phyloP scores from a whole-genome alignment of 2,329 filamentous ascomycete genomes.

The Fusarium setosum region DNA sequence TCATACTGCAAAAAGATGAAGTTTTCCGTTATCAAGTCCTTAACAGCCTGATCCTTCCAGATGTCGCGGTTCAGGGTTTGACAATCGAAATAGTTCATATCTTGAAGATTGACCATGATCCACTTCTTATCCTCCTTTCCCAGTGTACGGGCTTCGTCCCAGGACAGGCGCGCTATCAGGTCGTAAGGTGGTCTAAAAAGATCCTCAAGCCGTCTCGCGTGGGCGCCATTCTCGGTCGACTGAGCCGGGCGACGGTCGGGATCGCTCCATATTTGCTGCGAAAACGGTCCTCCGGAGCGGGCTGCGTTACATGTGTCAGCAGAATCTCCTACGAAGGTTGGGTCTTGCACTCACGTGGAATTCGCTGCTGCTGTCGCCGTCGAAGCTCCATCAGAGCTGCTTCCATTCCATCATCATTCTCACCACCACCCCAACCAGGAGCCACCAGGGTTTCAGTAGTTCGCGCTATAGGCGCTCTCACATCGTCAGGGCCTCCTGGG shows the following conservation, averaged over 20 bases:
- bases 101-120: conserved; percentile 95
- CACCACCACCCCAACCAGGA: conserved; percentile 64
- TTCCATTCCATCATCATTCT: conserved; percentile 62
- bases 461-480: conserved; percentile 90
- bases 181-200: conserved; percentile 94
- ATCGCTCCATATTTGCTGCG: conserved; percentile 53
- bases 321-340: neutral
- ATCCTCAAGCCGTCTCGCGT: conserved; percentile 85
- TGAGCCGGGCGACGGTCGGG: conserved; percentile 34
- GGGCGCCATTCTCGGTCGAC: conserved; percentile 64
- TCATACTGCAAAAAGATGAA: conserved; percentile 97
- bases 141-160: conserved; percentile 85
- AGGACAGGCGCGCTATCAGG: conserved; percentile 82
- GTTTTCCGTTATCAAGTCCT: conserved; percentile 86
- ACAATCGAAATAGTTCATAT: conserved; percentile 92
- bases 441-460: conserved; percentile 93
- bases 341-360: conserved; percentile 43
- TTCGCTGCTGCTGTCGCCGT: conserved; percentile 49
- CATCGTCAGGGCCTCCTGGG: conserved; percentile 64
- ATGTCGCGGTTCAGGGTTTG: conserved; percentile 94
- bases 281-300: conserved; percentile 49
- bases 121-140: conserved; percentile 93
- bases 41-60: conserved; percentile 88
- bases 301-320: conserved; percentile 26
- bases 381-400: conserved; percentile 74